These are phyloP conservation scores for Gautieria morchelliformis DNA, from an alignment of 768 basidiomycete species.

Conservation along the genomic window DNA sequence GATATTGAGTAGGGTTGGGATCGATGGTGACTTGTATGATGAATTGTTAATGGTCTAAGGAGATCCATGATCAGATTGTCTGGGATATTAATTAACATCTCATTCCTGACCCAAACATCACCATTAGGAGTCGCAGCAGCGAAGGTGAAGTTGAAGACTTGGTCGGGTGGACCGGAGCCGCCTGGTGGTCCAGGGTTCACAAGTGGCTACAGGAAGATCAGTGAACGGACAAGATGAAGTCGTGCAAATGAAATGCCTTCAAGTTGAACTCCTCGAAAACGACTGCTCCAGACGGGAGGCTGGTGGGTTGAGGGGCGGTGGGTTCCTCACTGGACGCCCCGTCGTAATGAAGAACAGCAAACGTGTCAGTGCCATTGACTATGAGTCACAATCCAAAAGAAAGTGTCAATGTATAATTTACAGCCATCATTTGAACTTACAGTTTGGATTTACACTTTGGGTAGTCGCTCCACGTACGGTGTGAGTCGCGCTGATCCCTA, in stretches of 20 bases:
- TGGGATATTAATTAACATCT: neutral
- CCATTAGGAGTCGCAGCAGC: neutral
- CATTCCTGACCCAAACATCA: slow-evolving; percentile 1
- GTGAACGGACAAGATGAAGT: no score
- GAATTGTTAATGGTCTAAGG: neutral
- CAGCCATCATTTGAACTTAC: neutral
- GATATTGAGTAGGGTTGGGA: slow-evolving; percentile 5
- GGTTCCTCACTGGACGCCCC: slow-evolving; percentile 33
- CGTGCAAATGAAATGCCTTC: slow-evolving; percentile 9
- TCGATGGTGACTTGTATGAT: neutral
- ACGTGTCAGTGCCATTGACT: slow-evolving; percentile 26
- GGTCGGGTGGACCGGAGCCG: neutral
- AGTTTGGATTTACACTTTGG: neutral
- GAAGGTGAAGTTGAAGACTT: slow-evolving; percentile 5
- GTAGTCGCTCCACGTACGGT: neutral
- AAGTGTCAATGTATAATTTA: neutral
- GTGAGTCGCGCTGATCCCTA: slow-evolving; percentile 10
- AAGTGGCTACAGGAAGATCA: slow-evolving; percentile 13
- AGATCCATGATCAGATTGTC: neutral
- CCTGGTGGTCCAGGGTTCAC: slow-evolving; percentile 10
- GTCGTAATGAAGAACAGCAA: slow-evolving; percentile 42
- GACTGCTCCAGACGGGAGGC: slow-evolving; percentile 5
- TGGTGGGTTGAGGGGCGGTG: slow-evolving; percentile 20
- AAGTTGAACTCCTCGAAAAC: slow-evolving; percentile 24
- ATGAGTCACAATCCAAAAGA: slow-evolving; percentile 10